Evolutionary conservation across 78 protist genomes (phyloP).

Genomic region (Planoprotostelium fungivorum): DNA sequence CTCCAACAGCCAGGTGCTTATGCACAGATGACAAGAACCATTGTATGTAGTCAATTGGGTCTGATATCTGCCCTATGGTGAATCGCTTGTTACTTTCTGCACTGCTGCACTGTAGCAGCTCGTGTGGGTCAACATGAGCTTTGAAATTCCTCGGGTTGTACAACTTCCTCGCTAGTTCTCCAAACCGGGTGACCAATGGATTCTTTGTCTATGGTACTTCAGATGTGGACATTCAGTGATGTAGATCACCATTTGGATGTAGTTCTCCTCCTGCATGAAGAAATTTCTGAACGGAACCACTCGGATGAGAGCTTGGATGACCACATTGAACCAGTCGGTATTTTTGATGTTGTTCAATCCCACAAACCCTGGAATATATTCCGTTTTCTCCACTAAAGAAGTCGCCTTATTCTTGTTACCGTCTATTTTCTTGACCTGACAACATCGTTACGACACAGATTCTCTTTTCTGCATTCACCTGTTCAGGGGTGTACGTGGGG

Average conservation of each 20-base stretch:
- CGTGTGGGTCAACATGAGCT: constrained; percentile 88
- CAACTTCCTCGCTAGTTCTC: constrained; percentile 80
- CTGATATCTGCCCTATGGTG: constrained; percentile 46
- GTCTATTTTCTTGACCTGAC: constrained; percentile 19
- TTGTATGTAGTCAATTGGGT: constrained; percentile 77
- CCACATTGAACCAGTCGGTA: constrained; percentile 86
- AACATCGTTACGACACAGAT: not conserved
- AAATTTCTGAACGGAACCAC: constrained; percentile 77
- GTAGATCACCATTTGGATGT: constrained; percentile 3
- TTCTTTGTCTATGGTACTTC: constrained; percentile 16
- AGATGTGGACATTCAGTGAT: not conserved
- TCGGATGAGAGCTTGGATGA: constrained; percentile 81
- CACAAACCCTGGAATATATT: constrained; percentile 82
- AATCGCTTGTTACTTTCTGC: constrained; percentile 37
- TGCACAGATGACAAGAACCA: constrained; percentile 80
- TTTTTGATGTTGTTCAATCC: constrained; percentile 92
- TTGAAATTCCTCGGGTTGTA: constrained; percentile 87
- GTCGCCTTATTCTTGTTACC: not conserved
- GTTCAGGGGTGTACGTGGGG: not conserved
- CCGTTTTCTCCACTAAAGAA: constrained; percentile 41
- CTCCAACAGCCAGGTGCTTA: constrained; percentile 9
- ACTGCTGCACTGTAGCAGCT: constrained; percentile 63
- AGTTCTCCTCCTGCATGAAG: constrained; percentile 50
- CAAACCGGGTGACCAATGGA: constrained; percentile 40
- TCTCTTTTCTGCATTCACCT: not conserved